Conservation (phyloP, 1,284 basidiomycete genomes). For the Pholiota adiposa region DNA sequence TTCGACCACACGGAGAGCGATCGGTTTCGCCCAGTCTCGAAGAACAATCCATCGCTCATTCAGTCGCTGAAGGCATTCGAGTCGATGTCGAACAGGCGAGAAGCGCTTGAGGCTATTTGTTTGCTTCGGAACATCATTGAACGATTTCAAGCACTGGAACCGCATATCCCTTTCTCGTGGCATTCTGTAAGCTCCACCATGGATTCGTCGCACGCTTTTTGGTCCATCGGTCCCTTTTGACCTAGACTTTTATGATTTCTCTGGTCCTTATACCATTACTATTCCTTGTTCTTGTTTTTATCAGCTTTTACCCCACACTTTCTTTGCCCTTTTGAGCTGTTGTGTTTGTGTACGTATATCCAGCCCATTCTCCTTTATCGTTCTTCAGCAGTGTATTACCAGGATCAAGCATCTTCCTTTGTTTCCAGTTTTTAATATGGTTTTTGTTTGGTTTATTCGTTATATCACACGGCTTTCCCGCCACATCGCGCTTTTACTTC, state of each 20-base stretch:
- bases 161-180: not conserved
- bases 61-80: constrained; percentile 17
- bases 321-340: not conserved
- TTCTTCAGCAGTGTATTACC: constrained; percentile 17
- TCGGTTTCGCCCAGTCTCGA: constrained; percentile 38
- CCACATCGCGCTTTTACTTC: not conserved
- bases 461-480: not conserved
- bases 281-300: constrained; percentile 2
- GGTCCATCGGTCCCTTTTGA: not conserved
- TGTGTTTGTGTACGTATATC: constrained; percentile 2
- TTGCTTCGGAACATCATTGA: not conserved
- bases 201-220: constrained; percentile 8
- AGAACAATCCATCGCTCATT: constrained; percentile 25
- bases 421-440: not conserved
- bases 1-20: constrained; percentile 29
- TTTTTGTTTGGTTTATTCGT: not conserved
- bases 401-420: not conserved
- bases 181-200: not conserved
- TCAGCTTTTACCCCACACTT: not conserved
- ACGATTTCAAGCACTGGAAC: not conserved
- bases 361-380: not conserved
- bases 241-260: not conserved
- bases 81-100: constrained; percentile 26
- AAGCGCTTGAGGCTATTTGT: not conserved
- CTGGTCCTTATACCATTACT: not conserved